Percentiles rank a stretch among this genome's conserved stretches.
These are phyloP conservation scores for Cryptosporidium meleagridis DNA, from an alignment of 169 alveolate species.

Conservation along the genomic window DNA sequence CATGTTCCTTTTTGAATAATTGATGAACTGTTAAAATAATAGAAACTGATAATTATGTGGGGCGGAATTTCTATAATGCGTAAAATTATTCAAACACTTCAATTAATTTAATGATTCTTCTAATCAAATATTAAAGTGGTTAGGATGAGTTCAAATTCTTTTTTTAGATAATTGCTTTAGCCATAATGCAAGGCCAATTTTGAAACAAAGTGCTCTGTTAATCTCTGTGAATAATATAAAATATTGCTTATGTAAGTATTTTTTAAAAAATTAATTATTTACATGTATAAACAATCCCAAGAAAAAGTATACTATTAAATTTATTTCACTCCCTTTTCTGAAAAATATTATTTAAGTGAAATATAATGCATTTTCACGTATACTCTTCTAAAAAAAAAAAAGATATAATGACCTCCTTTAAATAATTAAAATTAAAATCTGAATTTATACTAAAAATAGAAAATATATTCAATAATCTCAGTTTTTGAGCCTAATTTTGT, in stretches of 20 bases:
- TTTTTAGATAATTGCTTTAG: no score
- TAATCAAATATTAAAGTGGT: no score
- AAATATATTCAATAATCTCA: not conserved
- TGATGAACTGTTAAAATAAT: no score
- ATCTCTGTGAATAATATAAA: not conserved
- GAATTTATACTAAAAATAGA: not conserved
- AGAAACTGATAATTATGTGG: not conserved
- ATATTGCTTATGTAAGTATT: no score
- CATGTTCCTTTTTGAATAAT: not conserved
- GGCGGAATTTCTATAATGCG: not conserved
- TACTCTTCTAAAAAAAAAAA: no score
- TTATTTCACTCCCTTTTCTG: not conserved
- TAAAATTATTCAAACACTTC: no score
- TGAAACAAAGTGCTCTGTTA: no score
- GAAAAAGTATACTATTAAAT: no score
- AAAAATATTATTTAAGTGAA: not conserved
- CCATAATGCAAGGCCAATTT: not conserved
- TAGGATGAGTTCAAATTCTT: not conserved
- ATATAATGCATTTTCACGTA: not conserved
- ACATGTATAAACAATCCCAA: no score
- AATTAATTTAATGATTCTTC: no score
- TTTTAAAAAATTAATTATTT: no score
- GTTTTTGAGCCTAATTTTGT: not conserved
- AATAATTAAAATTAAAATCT: no score
- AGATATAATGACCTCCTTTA: not conserved